Conservation (phyloP, 2,329 filamentous ascomycete species). For the Passalora sequoiae region DNA sequence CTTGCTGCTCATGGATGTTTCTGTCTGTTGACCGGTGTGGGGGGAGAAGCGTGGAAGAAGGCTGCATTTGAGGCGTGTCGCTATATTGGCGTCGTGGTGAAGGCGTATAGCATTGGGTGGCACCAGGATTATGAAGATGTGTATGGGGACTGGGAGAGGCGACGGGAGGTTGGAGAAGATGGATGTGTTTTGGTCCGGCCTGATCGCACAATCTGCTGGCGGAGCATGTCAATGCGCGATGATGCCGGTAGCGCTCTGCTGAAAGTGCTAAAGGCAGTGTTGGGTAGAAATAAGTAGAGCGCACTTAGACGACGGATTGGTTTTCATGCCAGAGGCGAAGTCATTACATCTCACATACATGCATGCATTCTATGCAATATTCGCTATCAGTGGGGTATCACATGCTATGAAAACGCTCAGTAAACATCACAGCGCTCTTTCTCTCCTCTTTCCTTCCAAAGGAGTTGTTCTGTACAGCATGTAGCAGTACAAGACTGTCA, state of each 20-base stretch:
- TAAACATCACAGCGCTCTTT: too few species aligned
- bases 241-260: conserved; percentile 23
- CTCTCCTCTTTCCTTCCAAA: too few species aligned
- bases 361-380: background rate
- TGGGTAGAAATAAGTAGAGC: conserved; percentile 17
- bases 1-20: conserved; percentile 54
- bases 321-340: too few species aligned
- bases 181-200: conserved; percentile 56
- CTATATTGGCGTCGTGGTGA: conserved; percentile 45
- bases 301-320: background rate
- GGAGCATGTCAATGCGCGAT: conserved; percentile 31
- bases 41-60: conserved; percentile 50
- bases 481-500: too few species aligned
- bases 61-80: conserved; percentile 42
- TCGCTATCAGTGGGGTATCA: background rate
- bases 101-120: conserved; percentile 52
- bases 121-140: conserved; percentile 57
- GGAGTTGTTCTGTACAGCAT: too few species aligned
- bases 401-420: background rate
- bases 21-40: conserved; percentile 43
- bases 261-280: conserved; percentile 24
- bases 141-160: conserved; percentile 55
- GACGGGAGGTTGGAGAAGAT: conserved; percentile 52
- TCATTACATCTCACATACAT: too few species aligned
- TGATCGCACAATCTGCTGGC: conserved; percentile 56